Evolutionary conservation across 306 rosid genomes (phyloP), one percentile per base, ranked within the genome.

Genomic region (Prunus kanzakura): DNA sequence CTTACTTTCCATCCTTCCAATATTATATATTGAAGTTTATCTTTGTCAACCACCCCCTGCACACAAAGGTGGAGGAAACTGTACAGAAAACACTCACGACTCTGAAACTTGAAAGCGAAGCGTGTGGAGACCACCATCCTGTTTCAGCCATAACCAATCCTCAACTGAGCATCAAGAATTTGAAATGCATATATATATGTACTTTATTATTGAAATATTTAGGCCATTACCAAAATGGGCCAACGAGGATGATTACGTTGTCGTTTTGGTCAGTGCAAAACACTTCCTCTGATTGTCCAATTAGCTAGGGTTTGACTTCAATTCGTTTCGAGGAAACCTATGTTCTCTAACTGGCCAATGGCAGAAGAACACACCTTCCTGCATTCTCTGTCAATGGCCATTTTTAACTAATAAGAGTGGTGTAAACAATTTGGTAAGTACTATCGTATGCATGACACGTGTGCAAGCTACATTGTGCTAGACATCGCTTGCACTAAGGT

Each of bases 201-300:
- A 66, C 4, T 66, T 66, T 19, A 43, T 38, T 19, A 5, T 35
- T 35, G 0, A 35, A 8, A 45, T 20, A 47, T 25, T 14, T 22
- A 49, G 32, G n/a, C 57, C 73, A 69, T 67, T 67, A 12, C 55
- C 56, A 12, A 47, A 43, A 38, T 67, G 73, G 73, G 57, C 73
- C 73, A 49, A 6, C 38, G 5, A 68, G 58, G 73, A 69, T 69
- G 64, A 60, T 25, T 60, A 22, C 12, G 35, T 13, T 27, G 9
- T 45, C 29, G 22, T 45, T 46, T 16, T 41, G 23, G 45, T 15
- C 47, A 64, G 25, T 3, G 23, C 38, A 32, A 64, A 22, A 16
- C 20, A 20, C 35, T 23, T 67, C 12, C 35, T 23, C 35, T 6
- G 1, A 20, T 47, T 43, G 35, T 27, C 32, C 54, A 18, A 46